phyloP scores from a whole-genome alignment of 169 alveolate genomes.

The Eimeria tenella region DNA sequence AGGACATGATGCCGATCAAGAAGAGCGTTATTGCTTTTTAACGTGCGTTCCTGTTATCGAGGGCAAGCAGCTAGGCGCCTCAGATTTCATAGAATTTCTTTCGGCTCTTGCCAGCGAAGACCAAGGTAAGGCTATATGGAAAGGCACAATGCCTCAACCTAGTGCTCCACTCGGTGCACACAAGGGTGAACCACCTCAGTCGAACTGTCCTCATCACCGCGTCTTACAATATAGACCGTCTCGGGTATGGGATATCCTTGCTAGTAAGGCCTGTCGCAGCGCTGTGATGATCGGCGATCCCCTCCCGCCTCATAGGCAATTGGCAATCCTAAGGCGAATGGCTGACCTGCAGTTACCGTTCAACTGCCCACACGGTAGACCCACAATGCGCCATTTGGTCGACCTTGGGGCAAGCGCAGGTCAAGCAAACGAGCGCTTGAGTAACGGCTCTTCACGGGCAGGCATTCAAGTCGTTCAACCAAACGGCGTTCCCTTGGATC shows the following conservation, averaged over 20 bases:
- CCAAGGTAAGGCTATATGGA: slow-evolving; percentile 25
- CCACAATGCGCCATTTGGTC: slow-evolving; percentile 96
- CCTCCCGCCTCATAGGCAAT: slow-evolving; percentile 92
- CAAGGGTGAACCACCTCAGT: not conserved
- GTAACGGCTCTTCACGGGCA: not conserved
- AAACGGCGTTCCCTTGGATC: not conserved
- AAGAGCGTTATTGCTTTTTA: not conserved
- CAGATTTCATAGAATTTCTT: slow-evolving; percentile 27
- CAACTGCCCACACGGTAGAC: slow-evolving; percentile 99
- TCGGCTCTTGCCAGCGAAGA: slow-evolving; percentile 9
- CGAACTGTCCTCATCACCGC: slow-evolving; percentile 79
- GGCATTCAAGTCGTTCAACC: not conserved
- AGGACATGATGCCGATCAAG: not conserved
- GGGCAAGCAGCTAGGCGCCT: not conserved
- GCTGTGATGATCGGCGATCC: slow-evolving; percentile 98
- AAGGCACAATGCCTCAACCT: slow-evolving; percentile 35
- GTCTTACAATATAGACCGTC: slow-evolving; percentile 88
- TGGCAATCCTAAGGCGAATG: slow-evolving; percentile 89
- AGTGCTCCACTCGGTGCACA: not conserved
- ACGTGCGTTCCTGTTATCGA: not conserved
- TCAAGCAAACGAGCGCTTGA: not conserved
- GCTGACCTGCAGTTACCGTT: slow-evolving; percentile 96
- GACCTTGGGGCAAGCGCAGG: slow-evolving; percentile 46
- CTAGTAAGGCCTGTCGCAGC: slow-evolving; percentile 98
- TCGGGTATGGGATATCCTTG: slow-evolving; percentile 89